A percentile compares a stretch with the other conserved stretches of the same genome.
Conservation (phyloP, 108 stramenopile genomes). For the Pseudonitzschia delicatissima region DNA sequence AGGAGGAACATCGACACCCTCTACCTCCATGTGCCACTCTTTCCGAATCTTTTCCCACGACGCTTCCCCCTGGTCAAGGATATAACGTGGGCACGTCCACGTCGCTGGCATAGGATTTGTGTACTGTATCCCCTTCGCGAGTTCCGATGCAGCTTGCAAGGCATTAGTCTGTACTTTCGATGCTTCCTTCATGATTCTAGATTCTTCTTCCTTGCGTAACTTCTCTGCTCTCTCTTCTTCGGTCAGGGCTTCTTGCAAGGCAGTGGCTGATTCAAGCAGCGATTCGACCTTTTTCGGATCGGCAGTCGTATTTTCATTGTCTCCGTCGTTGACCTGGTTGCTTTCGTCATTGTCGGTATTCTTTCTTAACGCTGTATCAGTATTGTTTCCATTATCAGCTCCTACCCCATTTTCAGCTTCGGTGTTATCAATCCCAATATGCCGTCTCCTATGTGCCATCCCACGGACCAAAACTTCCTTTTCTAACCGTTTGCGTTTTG, state of each 20-base stretch:
- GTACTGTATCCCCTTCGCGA: conserved; percentile 86
- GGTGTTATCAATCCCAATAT: neutral
- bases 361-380: neutral
- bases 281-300: conserved; percentile 36
- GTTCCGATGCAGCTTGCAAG: conserved; percentile 90
- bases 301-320: conserved; percentile 17
- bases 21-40: conserved; percentile 95
- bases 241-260: conserved; percentile 61
- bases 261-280: conserved; percentile 84
- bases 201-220: conserved; percentile 77
- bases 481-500: conserved; percentile 20
- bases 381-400: conserved; percentile 2
- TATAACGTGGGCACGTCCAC: conserved; percentile 85
- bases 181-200: conserved; percentile 90
- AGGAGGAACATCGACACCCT: conserved; percentile 90
- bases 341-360: conserved; percentile 9
- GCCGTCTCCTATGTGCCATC: conserved; percentile 25
- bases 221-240: conserved; percentile 53
- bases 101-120: conserved; percentile 74
- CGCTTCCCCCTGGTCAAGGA: conserved; percentile 68
- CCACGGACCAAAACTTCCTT: conserved; percentile 15
- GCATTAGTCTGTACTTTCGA: conserved; percentile 95
- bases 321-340: conserved; percentile 32
- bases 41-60: conserved; percentile 75
- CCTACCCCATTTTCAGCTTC: neutral